Evolutionary conservation across 495 filamentous ascomycete species (phyloP).

Genomic region (Delitschia confertaspora): DNA sequence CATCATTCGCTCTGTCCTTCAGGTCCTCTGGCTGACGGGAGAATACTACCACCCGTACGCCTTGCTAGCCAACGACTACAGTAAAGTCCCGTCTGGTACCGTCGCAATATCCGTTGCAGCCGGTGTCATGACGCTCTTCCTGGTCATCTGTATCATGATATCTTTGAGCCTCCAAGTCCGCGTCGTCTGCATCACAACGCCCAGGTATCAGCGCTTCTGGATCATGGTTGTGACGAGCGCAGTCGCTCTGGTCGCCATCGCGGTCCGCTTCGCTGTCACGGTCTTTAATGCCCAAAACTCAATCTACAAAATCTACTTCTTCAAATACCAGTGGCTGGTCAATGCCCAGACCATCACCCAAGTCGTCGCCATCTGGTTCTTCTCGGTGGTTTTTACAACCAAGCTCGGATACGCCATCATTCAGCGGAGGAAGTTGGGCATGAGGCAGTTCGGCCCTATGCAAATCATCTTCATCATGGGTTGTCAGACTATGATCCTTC

Average conservation of each 20-base stretch:
- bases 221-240: constrained; percentile 44
- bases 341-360: constrained; percentile 46
- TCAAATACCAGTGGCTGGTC: constrained; percentile 40
- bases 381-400: constrained; percentile 60
- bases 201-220: constrained; percentile 34
- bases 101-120: constrained; percentile 46
- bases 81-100: constrained; percentile 40
- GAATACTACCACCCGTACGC: constrained; percentile 48
- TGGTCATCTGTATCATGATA: constrained; percentile 51
- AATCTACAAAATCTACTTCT: constrained; percentile 16
- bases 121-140: constrained; percentile 46
- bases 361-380: constrained; percentile 63
- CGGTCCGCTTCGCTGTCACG: constrained; percentile 49
- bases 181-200: constrained; percentile 48
- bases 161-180: constrained; percentile 69
- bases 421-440: constrained; percentile 47
- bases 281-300: too few relatives aligned
- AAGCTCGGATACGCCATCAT: constrained; percentile 58
- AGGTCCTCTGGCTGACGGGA: constrained; percentile 50
- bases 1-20: constrained; percentile 51
- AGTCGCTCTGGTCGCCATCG: constrained; percentile 49
- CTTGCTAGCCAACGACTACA: constrained; percentile 49
- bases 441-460: constrained; percentile 56
- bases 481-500: constrained; percentile 68
- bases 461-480: constrained; percentile 67